Percentiles rank a stretch among this genome's conserved stretches.
These are phyloP conservation scores for Thermoascus crustaceus DNA, from an alignment of 2,329 filamentous ascomycete genomes.

Conservation along the genomic window DNA sequence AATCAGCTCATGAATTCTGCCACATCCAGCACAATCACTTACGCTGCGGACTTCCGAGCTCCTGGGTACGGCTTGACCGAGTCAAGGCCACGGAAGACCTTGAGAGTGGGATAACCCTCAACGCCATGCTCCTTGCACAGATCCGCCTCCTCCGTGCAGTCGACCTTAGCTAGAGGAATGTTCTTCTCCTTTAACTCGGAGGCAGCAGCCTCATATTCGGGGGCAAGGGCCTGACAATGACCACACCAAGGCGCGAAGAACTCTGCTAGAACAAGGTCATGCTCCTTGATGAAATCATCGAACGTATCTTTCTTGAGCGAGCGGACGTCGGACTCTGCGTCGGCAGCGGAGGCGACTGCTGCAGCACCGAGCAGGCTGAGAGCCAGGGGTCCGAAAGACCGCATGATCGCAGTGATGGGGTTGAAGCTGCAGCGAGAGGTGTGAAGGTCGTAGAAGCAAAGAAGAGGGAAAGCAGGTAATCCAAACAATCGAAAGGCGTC, in stretches of 20 bases:
- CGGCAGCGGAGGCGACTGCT: constrained; percentile 27
- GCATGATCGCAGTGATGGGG: constrained; percentile 19
- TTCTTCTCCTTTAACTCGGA: constrained; percentile 42
- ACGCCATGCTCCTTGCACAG: constrained; percentile 86
- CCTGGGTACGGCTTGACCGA: constrained; percentile 76
- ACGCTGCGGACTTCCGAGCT: constrained; percentile 74
- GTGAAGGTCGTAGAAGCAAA: constrained; percentile 1
- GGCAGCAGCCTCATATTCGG: constrained; percentile 44
- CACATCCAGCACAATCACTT: constrained; percentile 21
- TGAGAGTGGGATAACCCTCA: constrained; percentile 96
- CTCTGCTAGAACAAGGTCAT: constrained; percentile 87
- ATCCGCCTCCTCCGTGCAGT: constrained; percentile 90
- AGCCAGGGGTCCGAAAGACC: constrained; percentile 31
- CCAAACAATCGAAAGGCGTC: too few relatives aligned
- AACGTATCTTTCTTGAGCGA: constrained; percentile 83
- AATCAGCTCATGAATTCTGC: neutral
- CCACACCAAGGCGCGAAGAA: constrained; percentile 98
- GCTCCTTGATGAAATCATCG: constrained; percentile 71
- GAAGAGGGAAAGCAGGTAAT: constrained; percentile 4
- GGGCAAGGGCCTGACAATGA: constrained; percentile 92
- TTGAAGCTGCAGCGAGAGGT: neutral
- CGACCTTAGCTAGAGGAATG: constrained; percentile 45
- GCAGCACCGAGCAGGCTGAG: constrained; percentile 33
- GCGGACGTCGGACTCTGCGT: constrained; percentile 62
- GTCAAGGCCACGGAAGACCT: constrained; percentile 91